These are phyloP conservation scores for Dictyostelium purpureum DNA, from an alignment of 78 protist species.

Conservation along the genomic window DNA sequence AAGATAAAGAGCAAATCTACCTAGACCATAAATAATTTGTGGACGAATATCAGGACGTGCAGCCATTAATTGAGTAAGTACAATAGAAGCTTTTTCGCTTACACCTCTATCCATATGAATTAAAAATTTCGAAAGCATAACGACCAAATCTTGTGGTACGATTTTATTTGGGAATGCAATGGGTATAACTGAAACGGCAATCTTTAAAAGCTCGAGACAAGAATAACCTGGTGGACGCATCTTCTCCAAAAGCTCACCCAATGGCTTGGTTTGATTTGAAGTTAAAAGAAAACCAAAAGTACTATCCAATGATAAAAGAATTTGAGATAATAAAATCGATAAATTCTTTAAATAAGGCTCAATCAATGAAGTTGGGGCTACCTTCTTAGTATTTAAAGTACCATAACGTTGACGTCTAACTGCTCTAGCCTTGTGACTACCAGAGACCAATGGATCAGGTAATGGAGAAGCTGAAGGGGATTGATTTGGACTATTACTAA, in stretches of 20 bases:
- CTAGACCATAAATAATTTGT: slow-evolving; percentile 51
- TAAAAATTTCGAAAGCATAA: slow-evolving; percentile 49
- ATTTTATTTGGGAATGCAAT: slow-evolving; percentile 51
- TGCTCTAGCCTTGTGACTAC: slow-evolving; percentile 29
- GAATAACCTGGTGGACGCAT: slow-evolving; percentile 72
- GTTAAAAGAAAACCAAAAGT: slow-evolving; percentile 44
- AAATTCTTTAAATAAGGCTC: slow-evolving; percentile 74
- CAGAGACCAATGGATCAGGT: slow-evolving; percentile 8
- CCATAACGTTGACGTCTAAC: slow-evolving; percentile 69
- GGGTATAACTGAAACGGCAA: slow-evolving; percentile 60
- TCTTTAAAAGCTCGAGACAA: slow-evolving; percentile 63
- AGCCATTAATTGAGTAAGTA: slow-evolving; percentile 60
- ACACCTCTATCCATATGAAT: slow-evolving; percentile 79
- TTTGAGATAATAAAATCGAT: slow-evolving; percentile 28
- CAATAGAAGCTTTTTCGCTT: slow-evolving; percentile 50
- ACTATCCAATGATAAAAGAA: slow-evolving; percentile 29
- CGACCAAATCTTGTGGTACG: slow-evolving; percentile 33
- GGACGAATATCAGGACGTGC: slow-evolving; percentile 66
- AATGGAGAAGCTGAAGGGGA: slow-evolving; percentile 2
- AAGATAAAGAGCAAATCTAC: slow-evolving; percentile 39
- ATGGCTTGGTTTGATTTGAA: slow-evolving; percentile 53
- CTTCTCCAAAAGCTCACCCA: slow-evolving; percentile 51
- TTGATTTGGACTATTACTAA: slow-evolving; percentile 1
- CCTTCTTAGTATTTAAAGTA: slow-evolving; percentile 42
- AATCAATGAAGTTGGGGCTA: slow-evolving; percentile 26